phyloP scores from a whole-genome alignment of 2,329 filamentous ascomycete species.

The Cladosporium cucumerinum region DNA sequence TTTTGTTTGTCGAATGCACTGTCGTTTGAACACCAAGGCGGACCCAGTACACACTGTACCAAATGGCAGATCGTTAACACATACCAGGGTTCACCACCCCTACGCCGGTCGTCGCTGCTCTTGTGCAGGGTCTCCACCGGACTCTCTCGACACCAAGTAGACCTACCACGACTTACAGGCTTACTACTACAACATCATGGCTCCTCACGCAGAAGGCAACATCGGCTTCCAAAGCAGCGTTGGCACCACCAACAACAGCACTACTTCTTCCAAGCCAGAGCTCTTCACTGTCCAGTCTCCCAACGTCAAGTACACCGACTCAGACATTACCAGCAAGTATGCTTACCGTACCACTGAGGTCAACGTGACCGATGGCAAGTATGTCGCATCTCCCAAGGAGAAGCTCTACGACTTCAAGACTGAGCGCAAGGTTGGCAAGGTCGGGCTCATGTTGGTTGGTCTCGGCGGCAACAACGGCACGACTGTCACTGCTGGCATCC shows the following conservation, averaged over 20 bases:
- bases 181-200: conserved; percentile 57
- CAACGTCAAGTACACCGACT: conserved; percentile 86
- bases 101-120: conserved; percentile 92
- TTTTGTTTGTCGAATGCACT: neutral
- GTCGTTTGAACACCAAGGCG: neutral
- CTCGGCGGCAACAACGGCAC: conserved; percentile 98
- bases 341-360: conserved; percentile 93
- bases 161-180: conserved; percentile 19
- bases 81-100: conserved; percentile 78
- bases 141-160: conserved; percentile 41
- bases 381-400: conserved; percentile 80
- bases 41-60: no score
- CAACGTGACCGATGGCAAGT: conserved; percentile 67
- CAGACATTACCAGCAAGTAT: conserved; percentile 89
- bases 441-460: conserved; percentile 95
- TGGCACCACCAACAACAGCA: conserved; percentile 34
- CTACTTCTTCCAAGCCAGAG: conserved; percentile 42
- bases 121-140: conserved; percentile 73
- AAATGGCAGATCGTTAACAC: neutral
- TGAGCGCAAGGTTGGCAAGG: conserved; percentile 86
- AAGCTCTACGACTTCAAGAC: conserved; percentile 97
- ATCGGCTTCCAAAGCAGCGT: conserved; percentile 38
- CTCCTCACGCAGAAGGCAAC: conserved; percentile 79
- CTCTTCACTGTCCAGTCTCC: conserved; percentile 87
- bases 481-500: conserved; percentile 93